Evolutionary conservation across 1,139 yeast genomes (phyloP).

Genomic region (Meyerozyma smithsonii): DNA sequence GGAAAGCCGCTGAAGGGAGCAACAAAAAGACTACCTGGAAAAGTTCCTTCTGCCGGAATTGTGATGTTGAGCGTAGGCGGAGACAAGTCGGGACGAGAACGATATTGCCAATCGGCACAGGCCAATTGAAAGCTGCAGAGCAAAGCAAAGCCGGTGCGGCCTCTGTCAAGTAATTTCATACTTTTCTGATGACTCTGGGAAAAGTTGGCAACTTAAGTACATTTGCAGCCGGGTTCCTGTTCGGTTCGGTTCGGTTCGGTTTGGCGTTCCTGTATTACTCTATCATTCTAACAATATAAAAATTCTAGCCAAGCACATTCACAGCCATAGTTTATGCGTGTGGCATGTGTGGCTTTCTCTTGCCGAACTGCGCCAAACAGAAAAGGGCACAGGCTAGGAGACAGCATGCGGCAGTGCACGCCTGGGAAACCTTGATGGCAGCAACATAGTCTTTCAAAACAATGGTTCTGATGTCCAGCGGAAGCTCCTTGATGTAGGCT

Average conservation of each 20-base stretch:
- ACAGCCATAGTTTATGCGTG: constrained; percentile 1
- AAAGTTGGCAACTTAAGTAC: neutral
- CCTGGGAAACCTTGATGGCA: neutral
- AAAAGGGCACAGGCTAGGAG: neutral
- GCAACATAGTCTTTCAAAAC: constrained; percentile 1
- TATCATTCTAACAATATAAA: neutral
- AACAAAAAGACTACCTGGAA: constrained; percentile 27
- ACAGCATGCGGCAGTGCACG: neutral
- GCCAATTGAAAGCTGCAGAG: constrained; percentile 3
- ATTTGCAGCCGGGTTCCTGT: neutral
- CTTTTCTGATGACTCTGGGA: too few species aligned
- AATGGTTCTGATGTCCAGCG: neutral
- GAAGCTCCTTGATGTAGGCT: neutral
- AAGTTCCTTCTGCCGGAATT: constrained; percentile 16
- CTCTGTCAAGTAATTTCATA: too few species aligned
- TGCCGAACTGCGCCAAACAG: neutral
- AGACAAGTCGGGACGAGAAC: constrained; percentile 29
- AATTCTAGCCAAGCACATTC: too few species aligned
- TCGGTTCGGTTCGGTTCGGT: constrained; percentile 2
- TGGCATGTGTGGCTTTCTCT: neutral
- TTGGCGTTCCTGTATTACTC: neutral
- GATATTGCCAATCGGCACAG: constrained; percentile 24
- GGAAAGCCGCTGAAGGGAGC: constrained; percentile 26
- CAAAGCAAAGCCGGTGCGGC: neutral
- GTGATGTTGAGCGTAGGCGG: constrained; percentile 30